Evolutionary conservation across 768 basidiomycete genomes (phyloP).

Genomic region (Podaxis carcinomalis): DNA sequence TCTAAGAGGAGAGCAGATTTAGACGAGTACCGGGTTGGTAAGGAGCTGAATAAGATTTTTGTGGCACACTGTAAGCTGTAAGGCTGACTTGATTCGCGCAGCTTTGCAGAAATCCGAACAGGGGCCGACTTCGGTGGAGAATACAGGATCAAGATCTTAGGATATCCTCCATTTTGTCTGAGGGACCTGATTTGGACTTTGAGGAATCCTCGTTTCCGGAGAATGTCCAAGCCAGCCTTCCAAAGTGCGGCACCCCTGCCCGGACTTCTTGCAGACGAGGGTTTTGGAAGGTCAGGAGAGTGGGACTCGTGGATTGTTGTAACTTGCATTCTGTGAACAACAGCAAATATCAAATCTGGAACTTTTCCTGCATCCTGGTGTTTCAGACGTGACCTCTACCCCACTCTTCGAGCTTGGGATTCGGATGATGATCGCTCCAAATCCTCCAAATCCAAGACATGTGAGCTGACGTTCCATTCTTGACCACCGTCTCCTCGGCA

Average conservation of each 20-base stretch:
- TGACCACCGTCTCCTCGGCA: neutral
- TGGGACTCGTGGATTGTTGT: neutral
- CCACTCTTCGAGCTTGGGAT: neutral
- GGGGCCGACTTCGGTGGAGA: neutral
- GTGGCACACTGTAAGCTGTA: neutral
- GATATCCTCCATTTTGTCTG: neutral
- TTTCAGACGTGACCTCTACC: conserved; percentile 5
- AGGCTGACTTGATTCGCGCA: neutral
- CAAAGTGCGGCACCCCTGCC: no score
- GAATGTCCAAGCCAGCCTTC: neutral
- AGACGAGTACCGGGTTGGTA: conserved; percentile 27
- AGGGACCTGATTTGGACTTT: neutral
- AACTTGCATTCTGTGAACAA: neutral
- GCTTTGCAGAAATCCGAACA: neutral
- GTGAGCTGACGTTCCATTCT: neutral
- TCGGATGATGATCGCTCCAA: neutral
- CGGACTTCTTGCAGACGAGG: no score
- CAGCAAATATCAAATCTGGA: neutral
- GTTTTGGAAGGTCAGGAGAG: neutral
- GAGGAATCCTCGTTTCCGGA: neutral
- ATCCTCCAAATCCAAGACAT: conserved; percentile 2
- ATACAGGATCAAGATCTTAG: neutral
- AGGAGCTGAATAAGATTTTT: conserved; percentile 7
- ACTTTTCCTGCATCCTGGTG: neutral
- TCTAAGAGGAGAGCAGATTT: conserved; percentile 29